These are phyloP conservation scores for Xerocomus potaroensis DNA, from an alignment of 768 basidiomycete genomes.

Conservation along the genomic window DNA sequence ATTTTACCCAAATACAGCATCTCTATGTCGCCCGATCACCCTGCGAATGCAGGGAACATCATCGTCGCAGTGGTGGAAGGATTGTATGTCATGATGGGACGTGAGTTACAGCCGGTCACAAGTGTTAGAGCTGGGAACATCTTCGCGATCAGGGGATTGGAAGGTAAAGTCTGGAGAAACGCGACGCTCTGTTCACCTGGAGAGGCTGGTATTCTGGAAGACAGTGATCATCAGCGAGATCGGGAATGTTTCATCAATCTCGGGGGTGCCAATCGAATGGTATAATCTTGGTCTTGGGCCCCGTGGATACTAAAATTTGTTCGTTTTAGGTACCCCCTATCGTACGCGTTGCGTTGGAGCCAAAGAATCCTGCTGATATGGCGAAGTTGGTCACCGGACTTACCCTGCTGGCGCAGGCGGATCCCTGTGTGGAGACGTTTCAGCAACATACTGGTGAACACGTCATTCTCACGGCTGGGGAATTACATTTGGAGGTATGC, in stretches of 20 bases:
- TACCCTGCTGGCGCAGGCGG: constrained; percentile 86
- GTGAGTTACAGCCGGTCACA: constrained; percentile 82
- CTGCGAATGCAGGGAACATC: constrained; percentile 63
- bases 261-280: constrained; percentile 63
- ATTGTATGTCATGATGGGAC: constrained; percentile 97
- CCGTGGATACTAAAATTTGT: neutral
- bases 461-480: constrained; percentile 94
- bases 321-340: constrained; percentile 72
- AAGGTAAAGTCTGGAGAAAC: constrained; percentile 85
- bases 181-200: constrained; percentile 81
- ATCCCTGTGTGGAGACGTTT: constrained; percentile 96
- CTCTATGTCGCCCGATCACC: constrained; percentile 57
- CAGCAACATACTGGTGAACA: constrained; percentile 97
- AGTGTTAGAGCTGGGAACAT: constrained; percentile 88
- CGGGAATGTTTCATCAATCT: constrained; percentile 71
- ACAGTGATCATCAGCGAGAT: constrained; percentile 30
- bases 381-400: constrained; percentile 83
- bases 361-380: constrained; percentile 78
- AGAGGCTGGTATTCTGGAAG: constrained; percentile 38
- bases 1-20: constrained; percentile 85
- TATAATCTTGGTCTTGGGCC: constrained; percentile 27
- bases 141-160: constrained; percentile 87
- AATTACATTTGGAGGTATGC: constrained; percentile 88
- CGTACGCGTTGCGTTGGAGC: constrained; percentile 92
- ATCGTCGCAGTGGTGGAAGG: constrained; percentile 59